Conservation (phyloP, 768 basidiomycete genomes). For the Trametes coccinea region DNA sequence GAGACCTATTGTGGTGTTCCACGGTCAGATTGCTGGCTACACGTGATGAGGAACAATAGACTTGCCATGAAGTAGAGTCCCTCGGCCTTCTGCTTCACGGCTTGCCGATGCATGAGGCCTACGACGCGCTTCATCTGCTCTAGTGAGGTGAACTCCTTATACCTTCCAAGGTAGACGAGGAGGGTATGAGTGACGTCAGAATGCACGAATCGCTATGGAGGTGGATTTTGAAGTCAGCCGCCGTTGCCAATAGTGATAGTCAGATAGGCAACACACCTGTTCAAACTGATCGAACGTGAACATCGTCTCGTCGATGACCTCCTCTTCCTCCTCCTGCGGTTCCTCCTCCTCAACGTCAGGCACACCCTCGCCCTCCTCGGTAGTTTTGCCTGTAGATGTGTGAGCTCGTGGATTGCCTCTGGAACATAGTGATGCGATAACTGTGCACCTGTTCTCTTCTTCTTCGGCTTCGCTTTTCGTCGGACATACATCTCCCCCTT, state of each 20-base stretch:
- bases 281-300: conserved; percentile 94
- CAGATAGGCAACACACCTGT: conserved; percentile 51
- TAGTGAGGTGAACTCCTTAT: conserved; percentile 74
- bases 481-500: conserved; percentile 72
- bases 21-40: background rate
- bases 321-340: conserved; percentile 57
- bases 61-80: conserved; percentile 91
- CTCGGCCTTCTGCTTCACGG: conserved; percentile 88
- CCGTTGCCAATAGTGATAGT: too few relatives aligned
- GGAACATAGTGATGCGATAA: background rate
- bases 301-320: conserved; percentile 75
- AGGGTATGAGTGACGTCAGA: conserved; percentile 85
- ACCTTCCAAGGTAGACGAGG: conserved; percentile 78
- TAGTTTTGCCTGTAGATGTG: conserved; percentile 35
- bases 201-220: conserved; percentile 67
- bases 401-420: too few relatives aligned
- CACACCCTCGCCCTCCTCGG: conserved; percentile 59
- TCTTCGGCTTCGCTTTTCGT: conserved; percentile 51
- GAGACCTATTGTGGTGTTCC: conserved; percentile 62
- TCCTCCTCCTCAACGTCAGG: conserved; percentile 72
- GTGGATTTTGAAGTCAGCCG: background rate
- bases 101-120: conserved; percentile 86
- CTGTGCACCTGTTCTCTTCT: conserved; percentile 39
- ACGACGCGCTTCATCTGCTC: conserved; percentile 93
- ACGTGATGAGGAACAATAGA: conserved; percentile 10